Conservation (phyloP, 768 basidiomycete genomes). For the Boletus insuetus region DNA sequence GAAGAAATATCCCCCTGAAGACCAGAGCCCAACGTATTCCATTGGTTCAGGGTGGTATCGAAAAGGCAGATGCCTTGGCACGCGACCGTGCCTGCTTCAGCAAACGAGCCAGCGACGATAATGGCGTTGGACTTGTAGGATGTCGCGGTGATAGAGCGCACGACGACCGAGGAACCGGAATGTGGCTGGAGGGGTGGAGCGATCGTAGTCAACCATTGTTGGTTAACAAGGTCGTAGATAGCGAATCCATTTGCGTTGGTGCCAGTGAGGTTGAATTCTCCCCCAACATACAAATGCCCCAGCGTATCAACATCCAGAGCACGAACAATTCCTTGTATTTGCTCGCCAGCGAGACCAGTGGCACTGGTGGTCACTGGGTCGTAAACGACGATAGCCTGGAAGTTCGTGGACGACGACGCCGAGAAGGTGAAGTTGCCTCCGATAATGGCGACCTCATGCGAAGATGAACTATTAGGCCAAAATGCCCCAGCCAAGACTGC, state of each 20-base stretch:
- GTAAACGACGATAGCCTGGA: constrained; percentile 70
- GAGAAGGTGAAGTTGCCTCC: constrained; percentile 87
- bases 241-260: constrained; percentile 66
- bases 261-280: constrained; percentile 69
- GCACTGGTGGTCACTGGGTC: constrained; percentile 50
- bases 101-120: constrained; percentile 87
- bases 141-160: constrained; percentile 69
- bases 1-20: constrained; percentile 78
- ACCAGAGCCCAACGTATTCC: constrained; percentile 77
- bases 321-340: constrained; percentile 73
- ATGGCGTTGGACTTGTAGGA: constrained; percentile 57
- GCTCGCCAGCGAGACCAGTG: constrained; percentile 54
- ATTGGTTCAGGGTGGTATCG: constrained; percentile 65
- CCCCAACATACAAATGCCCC: constrained; percentile 77
- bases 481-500: constrained; percentile 84
- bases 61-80: constrained; percentile 82
- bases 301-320: constrained; percentile 64
- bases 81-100: constrained; percentile 66
- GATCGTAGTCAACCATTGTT: constrained; percentile 58
- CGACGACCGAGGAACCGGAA: constrained; percentile 54
- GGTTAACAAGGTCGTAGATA: constrained; percentile 68
- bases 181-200: constrained; percentile 59
- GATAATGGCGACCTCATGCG: constrained; percentile 67
- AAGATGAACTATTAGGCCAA: constrained; percentile 78
- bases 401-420: constrained; percentile 35